phyloP scores from a whole-genome alignment of 345 rosid species.

The Salix purpurea region DNA sequence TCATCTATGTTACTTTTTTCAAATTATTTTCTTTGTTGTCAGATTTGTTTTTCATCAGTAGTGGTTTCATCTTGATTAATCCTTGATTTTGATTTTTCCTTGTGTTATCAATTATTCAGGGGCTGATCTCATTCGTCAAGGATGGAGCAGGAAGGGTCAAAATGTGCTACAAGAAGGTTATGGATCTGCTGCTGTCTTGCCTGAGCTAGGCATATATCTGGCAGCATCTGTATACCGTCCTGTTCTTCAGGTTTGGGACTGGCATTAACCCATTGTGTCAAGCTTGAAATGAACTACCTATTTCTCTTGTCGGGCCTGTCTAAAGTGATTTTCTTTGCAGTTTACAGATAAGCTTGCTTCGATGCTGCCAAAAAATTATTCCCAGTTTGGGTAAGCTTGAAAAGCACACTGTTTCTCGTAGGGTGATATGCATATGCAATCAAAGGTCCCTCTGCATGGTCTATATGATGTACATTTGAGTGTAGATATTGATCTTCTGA shows the following conservation, averaged over 20 bases:
- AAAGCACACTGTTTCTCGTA: conserved; percentile 3
- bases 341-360: conserved; percentile 87
- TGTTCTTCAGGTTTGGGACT: conserved; percentile 76
- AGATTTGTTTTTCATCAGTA: not conserved
- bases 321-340: conserved; percentile 49
- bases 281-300: conserved; percentile 1
- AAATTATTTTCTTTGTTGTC: not conserved
- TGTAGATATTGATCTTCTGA: not conserved
- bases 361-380: conserved; percentile 78
- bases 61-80: conserved; percentile 1
- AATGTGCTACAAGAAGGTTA: conserved; percentile 87
- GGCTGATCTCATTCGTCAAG: conserved; percentile 74
- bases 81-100: conserved; percentile 1
- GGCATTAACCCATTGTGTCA: not conserved
- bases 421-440: conserved; percentile 2
- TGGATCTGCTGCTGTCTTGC: conserved; percentile 93
- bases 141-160: conserved; percentile 85
- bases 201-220: conserved; percentile 97
- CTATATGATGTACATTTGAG: not conserved
- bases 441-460: not conserved
- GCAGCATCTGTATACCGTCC: conserved; percentile 95
- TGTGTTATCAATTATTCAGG: conserved; percentile 32
- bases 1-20: not conserved
- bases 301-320: conserved; percentile 12
- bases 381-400: conserved; percentile 79